Base-by-base conservation (phyloP, 495 filamentous ascomycete genomes). In the Aspergillus coremiiformis region DNA sequence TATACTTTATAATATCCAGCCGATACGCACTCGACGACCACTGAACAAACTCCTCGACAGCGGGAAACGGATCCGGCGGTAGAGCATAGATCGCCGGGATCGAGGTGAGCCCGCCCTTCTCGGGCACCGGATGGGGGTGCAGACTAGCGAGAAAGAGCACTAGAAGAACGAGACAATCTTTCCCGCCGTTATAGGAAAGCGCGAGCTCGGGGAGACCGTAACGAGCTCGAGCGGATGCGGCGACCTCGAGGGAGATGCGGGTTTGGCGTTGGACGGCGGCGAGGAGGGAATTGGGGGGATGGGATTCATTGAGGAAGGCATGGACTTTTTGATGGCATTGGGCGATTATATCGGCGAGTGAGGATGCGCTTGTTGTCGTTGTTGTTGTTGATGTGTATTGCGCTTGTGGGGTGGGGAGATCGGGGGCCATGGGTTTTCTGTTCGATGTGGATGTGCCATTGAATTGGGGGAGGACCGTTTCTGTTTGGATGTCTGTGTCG, bases 121-220 rank as follows among this genome's bases (percentile, higher is more conserved):
- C 52, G 8, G 51, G 33, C 27, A 55, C 54, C 17, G 53, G 57
- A 20, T 59, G 56, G 15, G 60, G 61, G 52, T 65, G 62, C 22
- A 95, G 76, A 51, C 81, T 80, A 54, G 84, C 81, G 58, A 97
- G 82, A 68, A 92, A 89, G 52, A 96, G 76, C 58, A 97, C 73
- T n/a, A 97, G 77, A 9, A 96, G 82, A 50, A 96, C 88, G 21
- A 96, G 83, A 62, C 93, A 98, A 80, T 98, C 93, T 67, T 98
- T 98, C 39, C 93, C 93, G 70, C 93, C 93, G 58, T 98, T 98
- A 66, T 96, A 98, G 43, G 94, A 94, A 52, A 98, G 75, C 9
- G 92, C 90, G 42, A 97, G 75, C 57, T 94, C 78, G 43, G 84
- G 73, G 49, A 85, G 80, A 78, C 77, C 76, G 64, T 95, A 96